A percentile compares a stretch with the other conserved stretches of the same genome.
These are phyloP conservation scores for Aureobasidium leucospermi DNA, from an alignment of 2,329 filamentous ascomycete species.

Conservation along the genomic window DNA sequence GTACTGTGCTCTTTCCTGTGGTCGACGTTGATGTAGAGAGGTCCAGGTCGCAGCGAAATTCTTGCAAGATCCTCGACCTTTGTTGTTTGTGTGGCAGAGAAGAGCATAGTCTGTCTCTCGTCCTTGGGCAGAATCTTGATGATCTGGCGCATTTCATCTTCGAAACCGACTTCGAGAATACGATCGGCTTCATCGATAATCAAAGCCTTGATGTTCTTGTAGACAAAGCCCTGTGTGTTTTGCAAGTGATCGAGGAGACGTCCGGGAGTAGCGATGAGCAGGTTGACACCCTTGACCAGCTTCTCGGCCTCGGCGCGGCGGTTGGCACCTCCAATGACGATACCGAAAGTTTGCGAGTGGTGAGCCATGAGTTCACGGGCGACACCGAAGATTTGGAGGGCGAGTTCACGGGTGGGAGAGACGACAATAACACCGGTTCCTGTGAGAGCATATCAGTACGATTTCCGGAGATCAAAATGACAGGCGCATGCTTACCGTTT, in stretches of 20 bases:
- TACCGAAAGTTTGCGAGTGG: constrained; percentile 92
- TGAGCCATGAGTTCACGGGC: constrained; percentile 86
- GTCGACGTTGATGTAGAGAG: constrained; percentile 95
- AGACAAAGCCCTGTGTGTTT: constrained; percentile 81
- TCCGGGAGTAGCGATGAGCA: constrained; percentile 89
- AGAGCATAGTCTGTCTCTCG: constrained; percentile 91
- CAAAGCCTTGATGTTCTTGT: constrained; percentile 86
- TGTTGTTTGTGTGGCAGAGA: constrained; percentile 95
- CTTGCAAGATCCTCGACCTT: constrained; percentile 96
- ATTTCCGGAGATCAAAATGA: not conserved
- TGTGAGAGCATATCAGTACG: not conserved
- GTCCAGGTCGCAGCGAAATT: constrained; percentile 84
- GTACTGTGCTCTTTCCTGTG: constrained; percentile 83
- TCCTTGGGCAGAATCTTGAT: constrained; percentile 87
- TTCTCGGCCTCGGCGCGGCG: constrained; percentile 86
- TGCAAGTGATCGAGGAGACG: constrained; percentile 88
- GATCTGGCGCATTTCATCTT: constrained; percentile 96
- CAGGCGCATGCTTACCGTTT: constrained; percentile 49
- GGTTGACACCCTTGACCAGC: constrained; percentile 85
- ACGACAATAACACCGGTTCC: constrained; percentile 80
- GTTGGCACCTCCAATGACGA: constrained; percentile 94
- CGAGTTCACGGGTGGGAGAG: constrained; percentile 86
- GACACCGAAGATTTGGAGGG: constrained; percentile 92
- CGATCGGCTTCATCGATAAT: constrained; percentile 96
- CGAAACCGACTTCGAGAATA: constrained; percentile 94